phyloP scores from a whole-genome alignment of 1,284 basidiomycete genomes.

The Tilletia setariae region DNA sequence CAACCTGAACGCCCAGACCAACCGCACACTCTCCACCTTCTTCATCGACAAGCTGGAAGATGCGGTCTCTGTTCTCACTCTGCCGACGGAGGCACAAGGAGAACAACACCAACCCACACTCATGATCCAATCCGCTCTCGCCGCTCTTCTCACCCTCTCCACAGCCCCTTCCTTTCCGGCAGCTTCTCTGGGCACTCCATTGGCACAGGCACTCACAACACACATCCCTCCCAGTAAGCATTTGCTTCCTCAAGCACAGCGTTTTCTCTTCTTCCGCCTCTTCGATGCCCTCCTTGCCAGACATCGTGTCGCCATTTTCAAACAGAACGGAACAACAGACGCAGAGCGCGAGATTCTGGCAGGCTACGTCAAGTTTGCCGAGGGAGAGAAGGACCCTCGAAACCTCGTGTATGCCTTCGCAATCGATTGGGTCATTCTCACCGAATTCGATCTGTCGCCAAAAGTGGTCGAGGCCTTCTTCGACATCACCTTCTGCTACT shows the following conservation, averaged over 20 bases:
- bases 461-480: conserved; percentile 73
- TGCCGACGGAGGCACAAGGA: not conserved
- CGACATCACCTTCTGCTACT: conserved; percentile 96
- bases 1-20: conserved; percentile 73
- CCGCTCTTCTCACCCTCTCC: conserved; percentile 68
- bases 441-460: conserved; percentile 76
- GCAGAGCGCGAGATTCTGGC: conserved; percentile 60
- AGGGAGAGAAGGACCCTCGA: conserved; percentile 95
- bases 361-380: conserved; percentile 74
- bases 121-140: conserved; percentile 42
- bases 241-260: conserved; percentile 71
- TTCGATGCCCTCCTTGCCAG: conserved; percentile 74
- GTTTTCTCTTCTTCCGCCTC: conserved; percentile 77
- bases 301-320: conserved; percentile 59
- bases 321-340: conserved; percentile 7
- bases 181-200: not conserved
- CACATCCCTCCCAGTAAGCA: conserved; percentile 76
- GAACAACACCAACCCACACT: not conserved
- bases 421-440: conserved; percentile 75
- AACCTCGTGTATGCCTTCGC: conserved; percentile 88
- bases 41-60: conserved; percentile 83
- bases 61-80: conserved; percentile 58
- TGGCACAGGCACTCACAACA: conserved; percentile 56
- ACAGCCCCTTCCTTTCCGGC: not conserved
- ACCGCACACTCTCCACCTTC: conserved; percentile 72